Percentiles rank a stretch among this genome's conserved stretches.
Conservation (phyloP, 331 rosid genomes). For the Rhamnella rubrinervis region DNA sequence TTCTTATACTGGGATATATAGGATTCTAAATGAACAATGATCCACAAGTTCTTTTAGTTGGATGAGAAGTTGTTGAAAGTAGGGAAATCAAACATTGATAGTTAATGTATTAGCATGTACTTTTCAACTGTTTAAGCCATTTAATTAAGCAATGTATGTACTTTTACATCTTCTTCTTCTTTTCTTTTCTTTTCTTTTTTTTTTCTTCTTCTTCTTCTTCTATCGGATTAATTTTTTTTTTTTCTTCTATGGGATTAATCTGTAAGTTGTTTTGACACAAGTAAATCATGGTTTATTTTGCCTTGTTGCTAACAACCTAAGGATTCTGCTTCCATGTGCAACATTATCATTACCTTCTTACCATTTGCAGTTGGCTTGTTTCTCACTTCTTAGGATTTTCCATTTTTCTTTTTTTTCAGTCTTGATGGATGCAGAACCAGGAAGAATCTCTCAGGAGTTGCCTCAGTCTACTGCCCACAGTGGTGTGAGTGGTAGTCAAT, state of each 20-base stretch:
- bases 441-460: slow-evolving; percentile 32
- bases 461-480: slow-evolving; percentile 32
- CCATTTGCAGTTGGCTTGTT: background rate
- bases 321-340: background rate
- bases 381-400: slow-evolving; percentile 11
- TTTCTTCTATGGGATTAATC: background rate
- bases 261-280: background rate
- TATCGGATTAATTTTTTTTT: background rate
- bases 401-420: slow-evolving; percentile 29
- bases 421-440: slow-evolving; percentile 55
- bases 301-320: background rate
- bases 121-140: background rate
- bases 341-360: background rate
- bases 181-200: background rate
- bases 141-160: background rate
- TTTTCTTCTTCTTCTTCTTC: background rate
- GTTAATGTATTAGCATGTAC: background rate
- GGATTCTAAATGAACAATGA: no score
- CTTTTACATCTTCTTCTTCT: no score
- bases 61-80: background rate
- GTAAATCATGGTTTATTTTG: background rate
- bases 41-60: no score
- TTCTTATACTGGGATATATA: no score
- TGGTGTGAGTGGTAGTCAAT: slow-evolving; percentile 22
- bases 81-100: background rate